Evolutionary conservation across 352 stramenopile genomes (phyloP).

Genomic region (Phytophthora pseudosyringae): DNA sequence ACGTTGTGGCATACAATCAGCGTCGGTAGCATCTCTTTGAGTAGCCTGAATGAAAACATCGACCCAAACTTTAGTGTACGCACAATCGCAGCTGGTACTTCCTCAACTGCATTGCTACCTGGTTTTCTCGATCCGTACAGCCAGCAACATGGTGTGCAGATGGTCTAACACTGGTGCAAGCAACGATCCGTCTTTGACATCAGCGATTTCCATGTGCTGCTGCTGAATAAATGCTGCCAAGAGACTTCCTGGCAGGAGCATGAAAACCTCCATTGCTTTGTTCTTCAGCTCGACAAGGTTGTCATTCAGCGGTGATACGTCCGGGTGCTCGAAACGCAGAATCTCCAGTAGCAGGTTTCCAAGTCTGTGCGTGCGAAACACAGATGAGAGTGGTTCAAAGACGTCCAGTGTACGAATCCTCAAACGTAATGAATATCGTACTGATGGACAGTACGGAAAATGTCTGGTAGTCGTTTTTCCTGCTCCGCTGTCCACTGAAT

Average conservation of each 20-base stretch:
- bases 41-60: conserved; percentile 21
- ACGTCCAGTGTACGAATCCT: too few species aligned
- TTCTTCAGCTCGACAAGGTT: conserved; percentile 64
- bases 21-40: conserved; percentile 60
- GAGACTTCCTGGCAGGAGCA: conserved; percentile 55
- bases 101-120: conserved; percentile 39
- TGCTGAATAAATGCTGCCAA: conserved; percentile 55
- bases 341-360: conserved; percentile 57
- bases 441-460: conserved; percentile 39
- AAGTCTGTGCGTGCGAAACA: conserved; percentile 30
- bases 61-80: neutral
- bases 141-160: conserved; percentile 60
- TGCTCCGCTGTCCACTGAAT: conserved; percentile 53
- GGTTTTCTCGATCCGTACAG: conserved; percentile 67
- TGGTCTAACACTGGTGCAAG: conserved; percentile 50
- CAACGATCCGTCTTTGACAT: neutral
- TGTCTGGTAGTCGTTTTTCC: conserved; percentile 28
- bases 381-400: neutral
- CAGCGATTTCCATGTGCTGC: conserved; percentile 23
- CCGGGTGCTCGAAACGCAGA: conserved; percentile 34
- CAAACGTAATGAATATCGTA: conserved; percentile 9
- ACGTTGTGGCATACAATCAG: conserved; percentile 75
- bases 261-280: conserved; percentile 67
- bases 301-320: conserved; percentile 39
- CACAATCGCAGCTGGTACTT: neutral